Conservation (phyloP, 2,329 filamentous ascomycete genomes). For the Knufia fluminis region DNA sequence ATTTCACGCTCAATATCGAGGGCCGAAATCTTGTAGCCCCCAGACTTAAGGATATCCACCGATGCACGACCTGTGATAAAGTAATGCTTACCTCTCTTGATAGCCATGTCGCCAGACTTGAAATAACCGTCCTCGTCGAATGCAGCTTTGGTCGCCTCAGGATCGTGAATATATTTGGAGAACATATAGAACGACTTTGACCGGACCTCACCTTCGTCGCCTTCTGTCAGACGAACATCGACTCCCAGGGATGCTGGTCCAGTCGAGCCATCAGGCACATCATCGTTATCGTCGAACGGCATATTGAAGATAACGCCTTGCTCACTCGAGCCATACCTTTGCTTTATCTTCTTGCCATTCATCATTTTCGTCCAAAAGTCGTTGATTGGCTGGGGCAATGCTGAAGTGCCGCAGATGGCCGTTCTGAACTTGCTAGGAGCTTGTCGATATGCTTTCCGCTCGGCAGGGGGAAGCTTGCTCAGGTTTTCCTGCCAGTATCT, state of each 20-base stretch:
- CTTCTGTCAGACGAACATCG: conserved; percentile 34
- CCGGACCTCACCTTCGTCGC: conserved; percentile 42
- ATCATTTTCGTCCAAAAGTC: conserved; percentile 42
- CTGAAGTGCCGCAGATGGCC: conserved; percentile 33
- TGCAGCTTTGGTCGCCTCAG: conserved; percentile 24
- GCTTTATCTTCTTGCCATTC: conserved; percentile 33
- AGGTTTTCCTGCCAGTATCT: conserved; percentile 25
- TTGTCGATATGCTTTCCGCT: conserved; percentile 32
- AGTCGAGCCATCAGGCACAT: conserved; percentile 24
- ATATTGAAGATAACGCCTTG: conserved; percentile 37
- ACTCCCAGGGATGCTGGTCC: conserved; percentile 32
- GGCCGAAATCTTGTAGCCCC: conserved; percentile 44
- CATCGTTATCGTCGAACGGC: conserved; percentile 25
- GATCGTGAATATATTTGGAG: conserved; percentile 32
- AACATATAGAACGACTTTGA: conserved; percentile 34
- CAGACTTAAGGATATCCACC: conserved; percentile 43
- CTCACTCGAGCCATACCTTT: conserved; percentile 38
- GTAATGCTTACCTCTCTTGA: conserved; percentile 28
- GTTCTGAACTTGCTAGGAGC: conserved; percentile 28
- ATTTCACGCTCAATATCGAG: conserved; percentile 43
- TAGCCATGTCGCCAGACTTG: conserved; percentile 32
- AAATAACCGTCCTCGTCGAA: conserved; percentile 32
- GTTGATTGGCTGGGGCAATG: conserved; percentile 41
- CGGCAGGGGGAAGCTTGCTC: conserved; percentile 14
- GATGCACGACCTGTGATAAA: conserved; percentile 40